Percentiles rank a stretch among this genome's conserved stretches.
phyloP scores from a whole-genome alignment of 2,329 filamentous ascomycete genomes.

The Claviceps citrina region DNA sequence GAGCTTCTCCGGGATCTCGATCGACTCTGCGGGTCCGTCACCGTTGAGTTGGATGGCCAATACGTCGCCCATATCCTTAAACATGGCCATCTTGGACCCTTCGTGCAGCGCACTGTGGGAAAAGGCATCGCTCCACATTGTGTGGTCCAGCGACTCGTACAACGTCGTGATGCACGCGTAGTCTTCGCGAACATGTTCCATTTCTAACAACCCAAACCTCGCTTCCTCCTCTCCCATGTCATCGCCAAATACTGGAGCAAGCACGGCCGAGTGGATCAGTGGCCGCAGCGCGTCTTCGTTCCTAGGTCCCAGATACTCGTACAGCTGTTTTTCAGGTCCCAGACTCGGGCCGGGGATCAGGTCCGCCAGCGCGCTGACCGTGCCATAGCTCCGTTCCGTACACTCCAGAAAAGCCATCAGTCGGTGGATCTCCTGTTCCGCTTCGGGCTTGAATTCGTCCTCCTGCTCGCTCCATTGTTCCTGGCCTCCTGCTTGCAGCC shows the following conservation, averaged over 20 bases:
- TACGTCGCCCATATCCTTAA: slow-evolving; percentile 34
- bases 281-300: slow-evolving; percentile 14
- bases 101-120: slow-evolving; percentile 20
- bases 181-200: slow-evolving; percentile 21
- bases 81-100: slow-evolving; percentile 25
- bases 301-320: slow-evolving; percentile 23
- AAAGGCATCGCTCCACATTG: slow-evolving; percentile 32
- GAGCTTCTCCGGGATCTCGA: slow-evolving; percentile 36
- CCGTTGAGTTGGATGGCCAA: slow-evolving; percentile 31
- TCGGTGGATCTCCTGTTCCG: slow-evolving; percentile 42
- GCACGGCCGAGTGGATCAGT: slow-evolving; percentile 18
- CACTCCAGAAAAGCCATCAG: slow-evolving; percentile 47
- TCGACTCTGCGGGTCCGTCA: slow-evolving; percentile 24
- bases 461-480: slow-evolving; percentile 15
- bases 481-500: slow-evolving; percentile 17
- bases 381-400: slow-evolving; percentile 45
- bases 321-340: slow-evolving; percentile 28
- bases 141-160: slow-evolving; percentile 32
- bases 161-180: slow-evolving; percentile 26
- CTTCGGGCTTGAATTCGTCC: slow-evolving; percentile 18
- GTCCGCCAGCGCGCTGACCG: slow-evolving; percentile 31
- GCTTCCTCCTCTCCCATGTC: slow-evolving; percentile 19
- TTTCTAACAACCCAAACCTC: slow-evolving; percentile 27
- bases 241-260: slow-evolving; percentile 17
- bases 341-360: slow-evolving; percentile 18